Conservation (phyloP, 164 flowering plant species). For the Chimonanthus salicifolius region DNA sequence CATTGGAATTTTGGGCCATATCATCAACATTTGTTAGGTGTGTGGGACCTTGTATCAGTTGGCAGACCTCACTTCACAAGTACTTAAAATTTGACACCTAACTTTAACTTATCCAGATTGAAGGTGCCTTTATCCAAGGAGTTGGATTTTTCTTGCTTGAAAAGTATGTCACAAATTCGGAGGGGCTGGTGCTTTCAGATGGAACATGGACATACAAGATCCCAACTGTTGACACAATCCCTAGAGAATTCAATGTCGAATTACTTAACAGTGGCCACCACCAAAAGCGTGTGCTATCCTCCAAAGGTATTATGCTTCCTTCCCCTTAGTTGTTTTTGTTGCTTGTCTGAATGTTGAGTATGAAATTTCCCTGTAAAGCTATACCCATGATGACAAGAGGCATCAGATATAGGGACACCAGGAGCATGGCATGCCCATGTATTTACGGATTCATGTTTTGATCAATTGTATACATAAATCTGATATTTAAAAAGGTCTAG, state of each 20-base stretch:
- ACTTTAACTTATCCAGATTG: conserved; percentile 41
- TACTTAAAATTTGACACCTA: background rate
- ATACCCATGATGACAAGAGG: too few species aligned
- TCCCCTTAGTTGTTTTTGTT: background rate
- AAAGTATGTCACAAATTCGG: conserved; percentile 54
- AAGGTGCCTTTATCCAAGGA: conserved; percentile 96
- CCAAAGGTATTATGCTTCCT: conserved; percentile 52
- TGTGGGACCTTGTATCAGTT: too few species aligned
- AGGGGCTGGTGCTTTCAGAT: conserved; percentile 53
- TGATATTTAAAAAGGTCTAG: too few species aligned
- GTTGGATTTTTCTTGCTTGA: conserved; percentile 85
- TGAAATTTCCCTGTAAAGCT: too few species aligned
- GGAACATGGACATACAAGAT: conserved; percentile 92
- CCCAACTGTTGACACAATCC: conserved; percentile 83
- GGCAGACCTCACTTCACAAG: background rate
- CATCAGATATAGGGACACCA: too few species aligned
- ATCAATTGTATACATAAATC: too few species aligned
- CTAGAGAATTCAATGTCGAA: conserved; percentile 74
- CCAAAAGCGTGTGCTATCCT: conserved; percentile 70
- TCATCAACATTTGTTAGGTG: too few species aligned
- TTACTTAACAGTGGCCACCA: conserved; percentile 72
- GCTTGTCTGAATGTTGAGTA: too few species aligned
- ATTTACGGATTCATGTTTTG: too few species aligned
- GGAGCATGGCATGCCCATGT: too few species aligned
- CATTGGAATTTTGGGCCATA: too few species aligned